Conservation (phyloP, 768 basidiomycete species). For the Coprinopsis strossmayeri region DNA sequence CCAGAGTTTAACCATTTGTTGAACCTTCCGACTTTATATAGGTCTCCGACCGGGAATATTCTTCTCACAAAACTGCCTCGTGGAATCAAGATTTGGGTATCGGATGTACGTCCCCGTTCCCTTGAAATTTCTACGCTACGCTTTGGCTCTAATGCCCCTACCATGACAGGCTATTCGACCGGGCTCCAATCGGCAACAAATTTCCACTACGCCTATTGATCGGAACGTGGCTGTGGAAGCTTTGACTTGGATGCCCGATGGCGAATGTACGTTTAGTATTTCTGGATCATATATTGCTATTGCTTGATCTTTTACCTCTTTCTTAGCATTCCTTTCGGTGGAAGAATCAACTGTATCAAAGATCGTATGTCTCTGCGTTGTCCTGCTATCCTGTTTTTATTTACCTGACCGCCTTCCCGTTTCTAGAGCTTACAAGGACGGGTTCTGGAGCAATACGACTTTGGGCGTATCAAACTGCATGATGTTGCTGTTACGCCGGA, state of each 20-base stretch:
- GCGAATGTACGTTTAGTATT: slow-evolving; percentile 36
- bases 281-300: neutral
- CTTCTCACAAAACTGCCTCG: slow-evolving; percentile 60
- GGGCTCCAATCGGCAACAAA: neutral
- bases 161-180: neutral
- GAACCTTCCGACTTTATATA: too few species aligned
- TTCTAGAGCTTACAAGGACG: slow-evolving; percentile 4
- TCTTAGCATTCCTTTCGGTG: slow-evolving; percentile 49
- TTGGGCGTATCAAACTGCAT: slow-evolving; percentile 58
- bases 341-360: slow-evolving; percentile 40
- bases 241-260: slow-evolving; percentile 61
- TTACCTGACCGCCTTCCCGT: neutral
- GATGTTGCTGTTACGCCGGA: slow-evolving; percentile 70
- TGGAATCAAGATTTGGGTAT: slow-evolving; percentile 66
- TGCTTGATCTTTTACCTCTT: neutral
- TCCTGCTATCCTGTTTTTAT: neutral
- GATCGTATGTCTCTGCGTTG: slow-evolving; percentile 33
- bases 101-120: slow-evolving; percentile 38
- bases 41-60: slow-evolving; percentile 58
- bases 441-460: slow-evolving; percentile 39
- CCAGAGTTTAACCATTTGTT: too few species aligned
- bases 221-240: slow-evolving; percentile 15
- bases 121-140: neutral
- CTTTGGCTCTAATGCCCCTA: neutral
- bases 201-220: neutral